Evolutionary conservation across 1,284 basidiomycete genomes (phyloP), one percentile per base, ranked within the genome.

Genomic region (Pseudozyma thailandica): DNA sequence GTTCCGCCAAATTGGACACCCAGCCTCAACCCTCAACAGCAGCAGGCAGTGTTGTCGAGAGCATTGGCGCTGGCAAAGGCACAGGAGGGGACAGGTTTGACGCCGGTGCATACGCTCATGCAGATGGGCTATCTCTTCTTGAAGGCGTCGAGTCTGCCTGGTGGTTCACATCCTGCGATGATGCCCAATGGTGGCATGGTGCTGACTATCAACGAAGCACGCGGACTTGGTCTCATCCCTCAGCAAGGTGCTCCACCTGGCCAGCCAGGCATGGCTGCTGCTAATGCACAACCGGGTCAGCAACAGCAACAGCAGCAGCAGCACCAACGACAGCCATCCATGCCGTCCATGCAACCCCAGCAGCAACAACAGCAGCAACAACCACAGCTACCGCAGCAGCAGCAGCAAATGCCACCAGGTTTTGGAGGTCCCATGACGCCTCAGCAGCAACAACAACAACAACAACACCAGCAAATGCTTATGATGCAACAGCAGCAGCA

Each of bases 91-190:
- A 56, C 75, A 0, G 56, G 58, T 10, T 58, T 72, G 33, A 75
- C 75, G 13, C 72, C 78, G 6, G 65, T 75, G 5, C 73, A 77
- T 30, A 72, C 76, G 16, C 55, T 81, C 8, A 62, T 74, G 57
- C 74, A 79, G 52, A 69, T 79, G 68, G 79, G 79, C 42, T 81
- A 71, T 38, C 68, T 81, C 37, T 80, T 77, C 59, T 56, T 81
- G 35, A 78, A 77, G 43, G 71, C 68, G 10, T 62, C 71, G n/a
- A 75, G 72, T 38, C 45, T 72, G 42, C 76, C 76, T 5, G 63
- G 66, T 6, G 63, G 59, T 10, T 73, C 68, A 20, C 70, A 69
- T 39, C 57, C 62, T 0, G 21, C 70, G 12, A 66, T 61, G 61
- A 70, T 70, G 59, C 51, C 57, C 25, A 69, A 65, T 28, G 77